Evolutionary conservation across 169 alveolate genomes (phyloP), one percentile per base, ranked within the genome.

Genomic region (Cryptosporidium muris): DNA sequence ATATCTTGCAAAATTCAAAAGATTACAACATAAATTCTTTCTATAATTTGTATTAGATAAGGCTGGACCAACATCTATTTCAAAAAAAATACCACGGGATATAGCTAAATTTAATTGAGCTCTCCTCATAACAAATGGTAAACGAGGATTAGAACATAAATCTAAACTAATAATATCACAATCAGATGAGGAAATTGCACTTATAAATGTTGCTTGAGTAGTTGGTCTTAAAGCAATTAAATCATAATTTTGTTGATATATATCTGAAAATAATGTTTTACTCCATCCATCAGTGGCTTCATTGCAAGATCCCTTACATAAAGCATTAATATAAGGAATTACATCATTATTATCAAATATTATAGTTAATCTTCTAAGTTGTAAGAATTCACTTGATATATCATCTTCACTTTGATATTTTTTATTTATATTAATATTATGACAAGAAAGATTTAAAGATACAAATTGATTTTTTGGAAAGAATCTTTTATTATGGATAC

Each of bases 251-350:
- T 74, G 63, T 48, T 74, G 40, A 12, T 54, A 68, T 16, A 60
- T 14, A 54, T 63, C 37, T 42, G 85, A 74, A 11, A 74, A 74
- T 60, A 74, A 40, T 11, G 85, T 68, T 25, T 74, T 74, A 63
- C 85, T 74, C 85, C 85, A 74, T 34, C 85, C 60, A 8, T 74
- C 85, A 11, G 85, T 58, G n/a, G 85, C 40, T 16, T 74, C 85
- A 58, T 74, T 74, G 36, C 85, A 74, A 7, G 67, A 68, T 0
- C 85, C 85, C 45, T 68, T 58, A 9, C 74, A 53, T 4, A 74
- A 36, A 9, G 85, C 85, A 48, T 74, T 74, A 34, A 74, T 74
- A 42, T 74, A 74, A 14, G 85, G 85, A 37, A 53, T 64, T 36
- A 54, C 47, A 43, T 74, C 85, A 11, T 52, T 62, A 74, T 11